Percentiles rank a stretch among this genome's conserved stretches.
Evolutionary conservation across 163 green algal genomes (phyloP).

Genomic region (Coccomyxa subellipsoidea): DNA sequence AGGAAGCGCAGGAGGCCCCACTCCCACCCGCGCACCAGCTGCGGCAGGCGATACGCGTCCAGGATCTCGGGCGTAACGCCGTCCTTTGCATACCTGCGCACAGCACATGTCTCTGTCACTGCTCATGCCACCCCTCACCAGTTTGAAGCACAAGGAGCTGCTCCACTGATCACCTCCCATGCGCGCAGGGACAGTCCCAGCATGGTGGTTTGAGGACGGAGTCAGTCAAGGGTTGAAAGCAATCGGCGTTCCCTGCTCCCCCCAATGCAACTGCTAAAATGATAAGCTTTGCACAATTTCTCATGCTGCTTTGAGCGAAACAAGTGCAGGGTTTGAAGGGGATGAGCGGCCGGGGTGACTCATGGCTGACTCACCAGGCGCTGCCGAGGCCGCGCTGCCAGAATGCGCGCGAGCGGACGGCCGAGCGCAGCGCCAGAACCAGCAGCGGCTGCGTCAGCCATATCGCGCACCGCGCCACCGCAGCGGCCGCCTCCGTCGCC

Average conservation of each 20-base stretch:
- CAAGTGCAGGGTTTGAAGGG: too few relatives aligned
- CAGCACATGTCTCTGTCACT: background rate
- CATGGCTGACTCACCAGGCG: slow-evolving; percentile 28
- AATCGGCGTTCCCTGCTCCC: too few relatives aligned
- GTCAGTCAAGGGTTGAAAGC: too few relatives aligned
- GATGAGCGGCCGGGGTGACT: too few relatives aligned
- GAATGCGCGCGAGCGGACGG: slow-evolving; percentile 53
- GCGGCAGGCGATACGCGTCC: slow-evolving; percentile 67
- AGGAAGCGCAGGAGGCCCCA: slow-evolving; percentile 74
- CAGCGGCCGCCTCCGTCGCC: slow-evolving; percentile 6
- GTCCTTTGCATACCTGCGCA: slow-evolving; percentile 16
- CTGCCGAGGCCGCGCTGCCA: slow-evolving; percentile 51
- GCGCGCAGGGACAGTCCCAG: too few relatives aligned
- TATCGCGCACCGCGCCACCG: slow-evolving; percentile 17
- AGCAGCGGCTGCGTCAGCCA: slow-evolving; percentile 34
- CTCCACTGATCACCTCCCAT: too few relatives aligned
- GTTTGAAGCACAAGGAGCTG: too few relatives aligned
- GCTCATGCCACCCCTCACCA: too few relatives aligned
- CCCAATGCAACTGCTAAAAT: too few relatives aligned
- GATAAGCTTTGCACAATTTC: too few relatives aligned
- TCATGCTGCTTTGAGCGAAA: too few relatives aligned
- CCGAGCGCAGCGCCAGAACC: slow-evolving; percentile 45
- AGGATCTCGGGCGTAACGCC: slow-evolving; percentile 43
- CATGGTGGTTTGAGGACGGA: too few relatives aligned
- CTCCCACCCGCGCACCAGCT: slow-evolving; percentile 81